Evolutionary conservation across 345 rosid species (phyloP).

Genomic region (Crucihimalaya himalaica): DNA sequence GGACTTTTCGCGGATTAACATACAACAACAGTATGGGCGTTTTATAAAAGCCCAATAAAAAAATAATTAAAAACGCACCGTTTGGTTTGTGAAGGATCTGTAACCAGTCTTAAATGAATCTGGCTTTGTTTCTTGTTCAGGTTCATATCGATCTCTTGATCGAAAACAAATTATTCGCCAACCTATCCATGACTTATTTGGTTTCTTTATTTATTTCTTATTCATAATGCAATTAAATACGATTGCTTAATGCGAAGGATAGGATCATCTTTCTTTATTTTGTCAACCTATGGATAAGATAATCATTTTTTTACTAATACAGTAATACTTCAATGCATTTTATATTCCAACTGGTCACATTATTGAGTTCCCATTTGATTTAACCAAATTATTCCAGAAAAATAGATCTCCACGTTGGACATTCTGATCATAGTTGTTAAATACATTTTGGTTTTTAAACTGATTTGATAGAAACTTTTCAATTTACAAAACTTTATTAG

Average conservation of each 20-base stretch:
- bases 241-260: not conserved
- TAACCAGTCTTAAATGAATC: slow-evolving; percentile 1
- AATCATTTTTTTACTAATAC: not conserved
- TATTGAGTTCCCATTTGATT: not conserved
- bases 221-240: not conserved
- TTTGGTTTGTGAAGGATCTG: not conserved
- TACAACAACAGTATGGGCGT: too few species aligned
- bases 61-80: not conserved
- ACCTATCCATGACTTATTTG: not conserved
- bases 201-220: not conserved
- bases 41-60: too few species aligned
- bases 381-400: not conserved
- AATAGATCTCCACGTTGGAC: not conserved
- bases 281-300: not conserved
- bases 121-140: not conserved
- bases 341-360: slow-evolving; percentile 18
- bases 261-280: not conserved
- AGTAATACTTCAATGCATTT: not conserved
- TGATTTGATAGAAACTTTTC: not conserved
- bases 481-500: not conserved
- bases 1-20: too few species aligned
- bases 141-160: slow-evolving; percentile 9
- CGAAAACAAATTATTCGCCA: slow-evolving; percentile 6
- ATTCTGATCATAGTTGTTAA: not conserved
- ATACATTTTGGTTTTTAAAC: not conserved